Percentiles rank a stretch among this genome's conserved stretches.
phyloP scores from a whole-genome alignment of 2,329 filamentous ascomycete species.

The Pestalotiopsis sp. region DNA sequence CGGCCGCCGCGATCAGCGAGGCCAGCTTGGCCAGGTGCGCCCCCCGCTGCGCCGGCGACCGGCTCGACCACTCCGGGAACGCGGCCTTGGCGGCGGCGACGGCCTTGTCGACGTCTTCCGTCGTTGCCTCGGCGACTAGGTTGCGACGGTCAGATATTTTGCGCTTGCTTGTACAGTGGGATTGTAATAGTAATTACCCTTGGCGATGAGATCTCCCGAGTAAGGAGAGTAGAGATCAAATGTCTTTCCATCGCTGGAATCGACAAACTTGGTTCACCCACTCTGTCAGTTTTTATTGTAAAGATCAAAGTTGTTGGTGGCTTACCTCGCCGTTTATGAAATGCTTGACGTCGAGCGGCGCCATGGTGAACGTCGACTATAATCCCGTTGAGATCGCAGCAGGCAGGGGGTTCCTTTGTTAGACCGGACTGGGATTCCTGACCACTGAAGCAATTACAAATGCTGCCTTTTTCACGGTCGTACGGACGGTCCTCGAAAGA shows the following conservation, averaged over 20 bases:
- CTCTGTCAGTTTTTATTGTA: background rate
- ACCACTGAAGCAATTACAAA: background rate
- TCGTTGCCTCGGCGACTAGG: slow-evolving; percentile 18
- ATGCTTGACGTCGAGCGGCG: slow-evolving; percentile 17
- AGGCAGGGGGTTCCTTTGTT: background rate
- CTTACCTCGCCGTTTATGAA: slow-evolving; percentile 21
- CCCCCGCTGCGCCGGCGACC: slow-evolving; percentile 21
- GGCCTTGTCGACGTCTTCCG: slow-evolving; percentile 26
- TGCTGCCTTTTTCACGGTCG: background rate
- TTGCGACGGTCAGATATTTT: background rate
- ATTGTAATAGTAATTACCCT: slow-evolving; percentile 7
- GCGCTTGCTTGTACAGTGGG: background rate
- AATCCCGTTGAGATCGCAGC: background rate
- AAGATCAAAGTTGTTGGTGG: background rate
- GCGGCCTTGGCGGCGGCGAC: slow-evolving; percentile 25
- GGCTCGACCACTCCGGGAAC: slow-evolving; percentile 22
- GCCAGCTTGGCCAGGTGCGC: slow-evolving; percentile 21
- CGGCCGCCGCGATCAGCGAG: slow-evolving; percentile 19
- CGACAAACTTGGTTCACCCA: slow-evolving; percentile 13
- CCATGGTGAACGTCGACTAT: slow-evolving; percentile 13
- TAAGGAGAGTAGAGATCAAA: slow-evolving; percentile 21
- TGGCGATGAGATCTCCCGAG: slow-evolving; percentile 18
- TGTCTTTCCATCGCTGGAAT: slow-evolving; percentile 18
- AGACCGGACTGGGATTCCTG: background rate
- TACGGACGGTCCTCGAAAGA: background rate